Base-by-base conservation (phyloP, 305 asterid species). In the Fraxinus paxiana region DNA sequence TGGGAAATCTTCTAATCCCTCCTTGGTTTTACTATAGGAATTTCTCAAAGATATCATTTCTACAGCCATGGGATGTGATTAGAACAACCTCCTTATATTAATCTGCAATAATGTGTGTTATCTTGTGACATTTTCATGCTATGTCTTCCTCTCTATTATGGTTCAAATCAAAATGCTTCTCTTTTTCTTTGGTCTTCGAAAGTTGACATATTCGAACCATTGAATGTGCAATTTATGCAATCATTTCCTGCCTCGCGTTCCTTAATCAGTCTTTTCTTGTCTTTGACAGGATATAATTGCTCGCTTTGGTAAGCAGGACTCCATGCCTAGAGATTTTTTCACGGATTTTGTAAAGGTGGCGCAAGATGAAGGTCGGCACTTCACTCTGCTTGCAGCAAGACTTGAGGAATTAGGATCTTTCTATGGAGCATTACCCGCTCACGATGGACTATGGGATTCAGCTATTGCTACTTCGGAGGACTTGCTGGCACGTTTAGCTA, bases 371-470 rank as follows among this genome's bases (percentile, higher is more conserved):
- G 97, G 98, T 63, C 91, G 93, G 31, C 99, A 95, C 89, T 95
- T 95, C 87, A 87, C 91, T 78, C 90, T 95, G 78, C 97, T 95
- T 41, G 94, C 97, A 33, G 88, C 87, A 46, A 87, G 99, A 35
- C 93, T 95, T 3, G 69, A 89, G 86, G 97, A 95, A 77, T 89
- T 95, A n/a, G 98, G 96, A 69, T 95, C 97, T 48, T 90, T 87
- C 89, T 95, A 95, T 78, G 98, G 99, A 84, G 99, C 97, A 26
- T 87, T 95, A 37, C 92, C 98, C 34, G 97, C 97, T 81, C 98
- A 95, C 80, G 99, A 95, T 81, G 99, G 99, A 74, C 93, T 93
- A 59, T 95, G 97, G 98, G 99, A 93, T 86, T 95, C 99, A n/a
- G 99, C 99, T 31, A 85, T 80, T 73, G 95, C 94, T 73, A 95